Base-by-base conservation (phyloP, 2,329 filamentous ascomycete genomes). In the Sporothrix curviconia region DNA sequence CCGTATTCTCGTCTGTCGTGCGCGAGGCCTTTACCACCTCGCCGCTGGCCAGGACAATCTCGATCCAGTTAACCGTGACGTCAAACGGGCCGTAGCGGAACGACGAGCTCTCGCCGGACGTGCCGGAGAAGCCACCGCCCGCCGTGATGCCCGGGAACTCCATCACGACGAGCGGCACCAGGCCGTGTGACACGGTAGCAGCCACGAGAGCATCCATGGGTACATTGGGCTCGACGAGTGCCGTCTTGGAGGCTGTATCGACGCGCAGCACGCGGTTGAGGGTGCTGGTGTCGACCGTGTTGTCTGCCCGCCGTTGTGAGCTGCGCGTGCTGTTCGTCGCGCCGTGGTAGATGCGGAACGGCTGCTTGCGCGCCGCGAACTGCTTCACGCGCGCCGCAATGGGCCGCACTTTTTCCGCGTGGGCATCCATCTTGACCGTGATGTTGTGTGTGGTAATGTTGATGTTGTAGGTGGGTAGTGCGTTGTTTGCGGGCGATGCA, bases 281-380 rank as follows among this genome's bases (percentile, higher is more conserved):
- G 4, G 68, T 66, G 69, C 83, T 86, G 37, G 85, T 90, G 68
- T 90, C 85, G 56, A 92, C 76, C 9, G 83, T 80, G 64, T 80
- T 81, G 66, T 77, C 76, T 12, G 69, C 67, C 46, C 69, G 70
- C 30, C 76, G 76, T 19, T 74, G 71, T 7, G 77, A 76, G 25
- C 78, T 78, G 7, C 88, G 83, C 37, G 88, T 91, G 70, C 83
- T 89, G 72, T 89, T 90, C 25, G 87, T 90, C 0, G 85, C 84
- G 60, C 88, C 88, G 71, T 91, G 87, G 64, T 84, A 87, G 66
- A 91, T 85, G n/a, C 86, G 79, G 70, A 89, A 91, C 2, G 85
- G 80, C 66, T 74, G 69, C 58, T 72, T 68, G 7, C 64, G 67
- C 3, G 69, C 65, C 54, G 76, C 67, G 62, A 81, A 80, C 4